Conservation (phyloP, 306 rosid genomes). For the Vigna trinervia region DNA sequence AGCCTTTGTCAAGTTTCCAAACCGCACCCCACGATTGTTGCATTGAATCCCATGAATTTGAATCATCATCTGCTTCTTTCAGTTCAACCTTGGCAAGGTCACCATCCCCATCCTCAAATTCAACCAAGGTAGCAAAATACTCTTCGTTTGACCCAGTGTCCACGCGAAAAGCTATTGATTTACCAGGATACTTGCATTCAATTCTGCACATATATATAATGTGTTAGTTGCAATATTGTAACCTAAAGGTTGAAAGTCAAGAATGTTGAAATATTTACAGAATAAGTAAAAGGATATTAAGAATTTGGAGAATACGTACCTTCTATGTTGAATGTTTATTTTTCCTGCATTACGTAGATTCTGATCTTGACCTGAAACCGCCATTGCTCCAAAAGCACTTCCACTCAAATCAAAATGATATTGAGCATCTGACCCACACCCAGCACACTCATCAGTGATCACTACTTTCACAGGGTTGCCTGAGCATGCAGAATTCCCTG, state of each 20-base stretch:
- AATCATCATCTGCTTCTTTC: conserved; percentile 50
- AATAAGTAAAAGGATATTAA: neutral
- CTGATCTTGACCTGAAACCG: conserved; percentile 54
- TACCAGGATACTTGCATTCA: conserved; percentile 59
- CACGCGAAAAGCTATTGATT: conserved; percentile 56
- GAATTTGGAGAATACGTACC: conserved; percentile 43
- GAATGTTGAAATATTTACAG: conserved; percentile 17
- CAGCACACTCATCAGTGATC: conserved; percentile 77
- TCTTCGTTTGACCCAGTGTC: conserved; percentile 66
- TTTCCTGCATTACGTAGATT: conserved; percentile 63
- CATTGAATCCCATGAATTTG: conserved; percentile 67
- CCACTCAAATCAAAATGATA: conserved; percentile 90
- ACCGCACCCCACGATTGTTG: conserved; percentile 76
- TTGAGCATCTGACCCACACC: conserved; percentile 56
- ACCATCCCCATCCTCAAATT: conserved; percentile 73
- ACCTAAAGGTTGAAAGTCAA: conserved; percentile 20
- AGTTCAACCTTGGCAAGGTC: conserved; percentile 60
- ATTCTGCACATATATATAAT: conserved; percentile 48
- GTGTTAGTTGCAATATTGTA: conserved; percentile 16
- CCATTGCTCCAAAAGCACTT: conserved; percentile 88
- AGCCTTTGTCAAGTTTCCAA: conserved; percentile 63
- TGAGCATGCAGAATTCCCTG: conserved; percentile 60
- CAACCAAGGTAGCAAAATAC: conserved; percentile 61
- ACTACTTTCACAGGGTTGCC: conserved; percentile 64
- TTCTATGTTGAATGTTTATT: conserved; percentile 62